These are phyloP conservation scores for Tolypocladium paradoxum DNA, from an alignment of 2,329 filamentous ascomycete genomes.

Conservation along the genomic window DNA sequence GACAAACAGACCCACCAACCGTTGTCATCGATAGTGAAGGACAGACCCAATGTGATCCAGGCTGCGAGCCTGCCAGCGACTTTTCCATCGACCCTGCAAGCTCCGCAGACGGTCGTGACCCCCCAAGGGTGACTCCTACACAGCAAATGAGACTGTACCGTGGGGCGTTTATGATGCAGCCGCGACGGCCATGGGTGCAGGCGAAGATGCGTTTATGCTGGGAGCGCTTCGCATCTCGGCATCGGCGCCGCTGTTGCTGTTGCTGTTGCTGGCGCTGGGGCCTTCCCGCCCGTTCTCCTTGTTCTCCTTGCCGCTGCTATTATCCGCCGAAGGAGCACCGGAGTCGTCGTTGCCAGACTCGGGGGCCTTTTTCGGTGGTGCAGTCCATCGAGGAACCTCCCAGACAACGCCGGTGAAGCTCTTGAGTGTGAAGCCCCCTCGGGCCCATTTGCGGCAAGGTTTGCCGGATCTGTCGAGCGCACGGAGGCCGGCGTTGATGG, in stretches of 20 bases:
- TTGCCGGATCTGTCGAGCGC: conserved; percentile 87
- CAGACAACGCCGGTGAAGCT: conserved; percentile 84
- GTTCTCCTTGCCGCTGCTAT: conserved; percentile 52
- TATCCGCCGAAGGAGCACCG: conserved; percentile 33
- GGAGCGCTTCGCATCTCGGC: conserved; percentile 43
- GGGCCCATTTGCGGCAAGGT: conserved; percentile 85
- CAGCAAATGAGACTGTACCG: not conserved
- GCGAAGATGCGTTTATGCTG: conserved; percentile 41
- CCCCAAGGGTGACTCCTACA: not conserved
- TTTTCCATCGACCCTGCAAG: not conserved
- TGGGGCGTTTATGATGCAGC: conserved; percentile 24
- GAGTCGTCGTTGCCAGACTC: conserved; percentile 37
- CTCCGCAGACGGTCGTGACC: not conserved
- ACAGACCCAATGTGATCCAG: not conserved
- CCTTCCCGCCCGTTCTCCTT: conserved; percentile 45
- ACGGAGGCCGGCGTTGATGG: conserved; percentile 91
- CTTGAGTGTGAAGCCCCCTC: conserved; percentile 73
- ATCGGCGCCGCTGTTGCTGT: conserved; percentile 32
- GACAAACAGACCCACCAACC: not conserved
- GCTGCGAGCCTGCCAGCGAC: not conserved
- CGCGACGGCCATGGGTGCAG: conserved; percentile 35
- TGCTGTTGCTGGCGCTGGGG: conserved; percentile 36
- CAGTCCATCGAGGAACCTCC: conserved; percentile 74
- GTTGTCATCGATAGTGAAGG: not conserved
- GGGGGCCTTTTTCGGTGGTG: conserved; percentile 47